A percentile compares a stretch with the other conserved stretches of the same genome.
Conservation (phyloP, 2,329 filamentous ascomycete species). For the Trichoderma semiorbis region DNA sequence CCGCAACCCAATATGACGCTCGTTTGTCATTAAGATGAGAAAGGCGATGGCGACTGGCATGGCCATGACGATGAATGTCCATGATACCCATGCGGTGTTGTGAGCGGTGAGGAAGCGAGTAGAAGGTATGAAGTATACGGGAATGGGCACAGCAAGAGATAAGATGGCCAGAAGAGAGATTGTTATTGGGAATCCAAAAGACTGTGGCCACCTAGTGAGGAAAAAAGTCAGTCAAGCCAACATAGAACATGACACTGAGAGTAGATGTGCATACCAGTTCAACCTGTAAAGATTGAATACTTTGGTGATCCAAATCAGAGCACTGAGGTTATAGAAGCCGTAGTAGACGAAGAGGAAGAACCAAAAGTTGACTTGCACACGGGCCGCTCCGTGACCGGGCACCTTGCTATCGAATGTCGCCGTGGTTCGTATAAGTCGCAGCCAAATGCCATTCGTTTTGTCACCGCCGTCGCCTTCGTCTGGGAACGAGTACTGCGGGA, state of each 20-base stretch:
- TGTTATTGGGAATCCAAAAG: slow-evolving; percentile 62
- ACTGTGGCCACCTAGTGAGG: slow-evolving; percentile 53
- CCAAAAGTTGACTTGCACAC: slow-evolving; percentile 67
- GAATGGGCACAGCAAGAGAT: slow-evolving; percentile 58
- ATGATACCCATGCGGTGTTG: slow-evolving; percentile 66
- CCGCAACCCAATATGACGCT: slow-evolving; percentile 59
- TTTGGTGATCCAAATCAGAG: slow-evolving; percentile 68
- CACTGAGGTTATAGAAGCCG: slow-evolving; percentile 64
- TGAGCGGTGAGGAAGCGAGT: slow-evolving; percentile 54
- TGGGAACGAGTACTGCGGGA: slow-evolving; percentile 58
- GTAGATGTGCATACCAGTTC: slow-evolving; percentile 49
- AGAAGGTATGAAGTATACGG: slow-evolving; percentile 54
- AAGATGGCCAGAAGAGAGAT: slow-evolving; percentile 58
- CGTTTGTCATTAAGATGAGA: slow-evolving; percentile 59
- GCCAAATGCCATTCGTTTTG: neutral
- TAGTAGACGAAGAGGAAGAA: slow-evolving; percentile 70
- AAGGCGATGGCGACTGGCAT: slow-evolving; percentile 65
- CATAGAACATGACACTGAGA: neutral
- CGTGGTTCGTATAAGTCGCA: neutral
- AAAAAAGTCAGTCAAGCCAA: neutral
- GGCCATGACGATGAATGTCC: slow-evolving; percentile 68
- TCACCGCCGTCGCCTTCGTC: slow-evolving; percentile 36
- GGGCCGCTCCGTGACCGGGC: slow-evolving; percentile 61
- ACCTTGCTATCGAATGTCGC: slow-evolving; percentile 31
- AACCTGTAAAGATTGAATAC: slow-evolving; percentile 68